Percentiles rank a stretch among this genome's conserved stretches.
Conservation (phyloP, 371 early-diverging fungal species). For the Apophysomyces trapeziformis region DNA sequence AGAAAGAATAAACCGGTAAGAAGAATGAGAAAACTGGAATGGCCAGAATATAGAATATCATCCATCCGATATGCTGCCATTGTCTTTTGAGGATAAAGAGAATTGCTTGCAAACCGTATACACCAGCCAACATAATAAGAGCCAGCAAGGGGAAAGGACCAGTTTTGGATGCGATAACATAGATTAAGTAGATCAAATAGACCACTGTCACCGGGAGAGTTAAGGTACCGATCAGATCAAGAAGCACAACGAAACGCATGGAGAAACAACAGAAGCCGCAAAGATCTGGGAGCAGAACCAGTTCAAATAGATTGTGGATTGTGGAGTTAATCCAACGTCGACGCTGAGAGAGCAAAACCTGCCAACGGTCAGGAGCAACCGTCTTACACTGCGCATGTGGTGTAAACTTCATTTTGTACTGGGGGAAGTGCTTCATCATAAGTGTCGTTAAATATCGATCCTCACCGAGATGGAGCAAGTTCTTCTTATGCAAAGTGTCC, state of each 20-base stretch:
- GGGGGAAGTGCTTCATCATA: constrained; percentile 97
- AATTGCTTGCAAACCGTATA: constrained; percentile 85
- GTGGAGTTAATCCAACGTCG: constrained; percentile 99
- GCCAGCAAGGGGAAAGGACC: constrained; percentile 62
- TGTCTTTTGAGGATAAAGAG: constrained; percentile 87
- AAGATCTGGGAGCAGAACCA: constrained; percentile 81
- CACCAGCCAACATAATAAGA: constrained; percentile 66
- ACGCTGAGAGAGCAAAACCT: constrained; percentile 84
- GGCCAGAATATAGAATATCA: constrained; percentile 90
- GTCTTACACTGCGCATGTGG: constrained; percentile 96
- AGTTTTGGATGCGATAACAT: constrained; percentile 57
- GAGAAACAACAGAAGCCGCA: constrained; percentile 98
- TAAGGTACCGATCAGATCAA: constrained; percentile 93
- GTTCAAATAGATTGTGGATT: constrained; percentile 95
- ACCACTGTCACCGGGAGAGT: constrained; percentile 93
- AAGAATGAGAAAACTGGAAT: constrained; percentile 86
- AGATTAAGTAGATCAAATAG: constrained; percentile 81
- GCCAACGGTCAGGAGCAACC: constrained; percentile 96
- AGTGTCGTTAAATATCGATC: constrained; percentile 99
- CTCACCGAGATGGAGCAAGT: constrained; percentile 97
- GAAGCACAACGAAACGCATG: constrained; percentile 93
- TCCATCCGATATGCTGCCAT: constrained; percentile 97
- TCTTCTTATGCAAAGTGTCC: constrained; percentile 99
- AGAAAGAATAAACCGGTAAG: constrained; percentile 82
- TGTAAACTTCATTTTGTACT: constrained; percentile 96